These are phyloP conservation scores for Fremontodendron californicum DNA, from an alignment of 345 rosid species.

Conservation along the genomic window DNA sequence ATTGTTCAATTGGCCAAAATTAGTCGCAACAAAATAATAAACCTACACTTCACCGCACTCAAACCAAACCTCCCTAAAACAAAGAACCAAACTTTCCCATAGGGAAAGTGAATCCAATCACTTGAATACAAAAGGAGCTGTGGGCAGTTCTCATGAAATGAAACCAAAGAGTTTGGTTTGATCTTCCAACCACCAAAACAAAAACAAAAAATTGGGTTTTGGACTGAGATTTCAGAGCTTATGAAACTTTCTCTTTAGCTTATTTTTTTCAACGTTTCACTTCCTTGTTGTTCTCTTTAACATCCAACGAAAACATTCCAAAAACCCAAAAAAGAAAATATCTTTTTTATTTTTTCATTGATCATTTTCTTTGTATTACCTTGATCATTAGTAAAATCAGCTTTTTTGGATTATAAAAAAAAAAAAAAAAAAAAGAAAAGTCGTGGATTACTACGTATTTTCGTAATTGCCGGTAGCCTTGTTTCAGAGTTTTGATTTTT, in stretches of 20 bases:
- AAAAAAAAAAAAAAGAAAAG: background rate
- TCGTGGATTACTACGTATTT: conserved; percentile 2
- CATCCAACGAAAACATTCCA: background rate
- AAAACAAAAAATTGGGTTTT: background rate
- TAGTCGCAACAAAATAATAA: background rate
- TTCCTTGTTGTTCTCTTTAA: too few relatives aligned
- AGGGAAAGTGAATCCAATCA: conserved; percentile 17
- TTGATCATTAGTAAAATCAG: background rate
- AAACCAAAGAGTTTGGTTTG: conserved; percentile 3
- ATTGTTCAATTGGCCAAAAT: background rate
- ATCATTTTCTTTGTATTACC: background rate
- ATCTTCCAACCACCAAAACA: background rate
- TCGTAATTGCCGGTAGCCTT: background rate
- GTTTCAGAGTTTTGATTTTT: background rate
- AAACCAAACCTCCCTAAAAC: background rate
- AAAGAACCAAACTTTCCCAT: background rate
- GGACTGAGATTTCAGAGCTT: conserved; percentile 36
- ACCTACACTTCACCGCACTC: background rate
- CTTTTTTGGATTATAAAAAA: background rate
- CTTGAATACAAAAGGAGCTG: background rate
- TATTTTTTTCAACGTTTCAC: background rate
- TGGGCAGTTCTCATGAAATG: conserved; percentile 23
- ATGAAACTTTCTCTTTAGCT: background rate
- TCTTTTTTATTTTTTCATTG: background rate
- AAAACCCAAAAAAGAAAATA: background rate